Conservation (phyloP, 176 grass and related monocot genomes). For the Raddia distichophylla region DNA sequence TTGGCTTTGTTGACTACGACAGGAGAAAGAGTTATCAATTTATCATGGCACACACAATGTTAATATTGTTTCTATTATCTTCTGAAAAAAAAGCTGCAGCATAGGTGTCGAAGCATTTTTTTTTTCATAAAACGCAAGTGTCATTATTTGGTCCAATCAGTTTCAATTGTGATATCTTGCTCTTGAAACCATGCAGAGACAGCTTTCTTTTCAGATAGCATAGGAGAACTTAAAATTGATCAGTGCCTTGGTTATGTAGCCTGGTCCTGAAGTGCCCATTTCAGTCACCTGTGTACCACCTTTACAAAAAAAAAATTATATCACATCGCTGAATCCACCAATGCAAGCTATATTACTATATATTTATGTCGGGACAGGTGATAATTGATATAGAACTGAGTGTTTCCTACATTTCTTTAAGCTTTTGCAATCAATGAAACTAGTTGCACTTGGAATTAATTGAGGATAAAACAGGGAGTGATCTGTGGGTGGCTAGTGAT, state of each 20-base stretch:
- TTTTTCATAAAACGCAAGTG: background rate
- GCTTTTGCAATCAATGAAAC: constrained; percentile 29
- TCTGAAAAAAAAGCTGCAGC: constrained; percentile 16
- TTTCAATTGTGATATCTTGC: constrained; percentile 13
- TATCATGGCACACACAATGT: constrained; percentile 7
- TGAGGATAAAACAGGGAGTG: constrained; percentile 24
- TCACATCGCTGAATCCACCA: constrained; percentile 18
- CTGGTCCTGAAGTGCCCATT: constrained; percentile 1
- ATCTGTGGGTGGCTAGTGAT: background rate
- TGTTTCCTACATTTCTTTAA: constrained; percentile 17
- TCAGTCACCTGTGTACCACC: constrained; percentile 26
- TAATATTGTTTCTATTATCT: constrained; percentile 41
- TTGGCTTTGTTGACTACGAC: constrained; percentile 44
- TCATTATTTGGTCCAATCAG: background rate
- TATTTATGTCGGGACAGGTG: constrained; percentile 17
- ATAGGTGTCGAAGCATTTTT: constrained; percentile 39
- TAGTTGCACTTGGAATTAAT: background rate
- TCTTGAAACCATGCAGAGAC: background rate
- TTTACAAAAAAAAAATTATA: constrained; percentile 35
- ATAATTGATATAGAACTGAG: background rate
- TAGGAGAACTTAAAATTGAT: constrained; percentile 4
- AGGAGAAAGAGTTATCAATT: background rate
- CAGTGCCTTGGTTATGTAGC: background rate
- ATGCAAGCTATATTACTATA: constrained; percentile 32
- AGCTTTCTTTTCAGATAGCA: constrained; percentile 11